These are phyloP conservation scores for Leucaena leucocephala DNA, from an alignment of 306 rosid genomes.

Conservation along the genomic window DNA sequence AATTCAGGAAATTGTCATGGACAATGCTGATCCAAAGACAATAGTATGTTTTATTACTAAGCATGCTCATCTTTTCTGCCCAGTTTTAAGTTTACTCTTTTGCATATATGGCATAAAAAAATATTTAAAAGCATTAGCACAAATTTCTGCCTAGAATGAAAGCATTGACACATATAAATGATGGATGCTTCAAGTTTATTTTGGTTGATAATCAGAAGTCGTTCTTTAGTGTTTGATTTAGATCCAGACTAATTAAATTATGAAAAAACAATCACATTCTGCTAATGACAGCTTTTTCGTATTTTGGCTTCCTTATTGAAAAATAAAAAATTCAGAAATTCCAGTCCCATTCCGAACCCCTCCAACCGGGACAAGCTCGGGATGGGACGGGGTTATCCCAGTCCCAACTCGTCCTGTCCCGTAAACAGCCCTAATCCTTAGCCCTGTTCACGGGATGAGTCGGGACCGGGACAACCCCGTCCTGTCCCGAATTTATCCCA, in stretches of 20 bases:
- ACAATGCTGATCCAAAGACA: conserved; percentile 56
- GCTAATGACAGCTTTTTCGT: conserved; percentile 18
- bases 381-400: no score
- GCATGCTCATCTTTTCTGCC: conserved; percentile 24
- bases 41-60: conserved; percentile 51
- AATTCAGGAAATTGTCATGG: conserved; percentile 74
- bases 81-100: conserved; percentile 9
- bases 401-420: no score
- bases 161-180: background rate
- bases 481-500: no score
- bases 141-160: background rate
- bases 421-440: no score
- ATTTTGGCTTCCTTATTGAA: conserved; percentile 49
- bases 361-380: no score
- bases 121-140: background rate
- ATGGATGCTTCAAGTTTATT: background rate
- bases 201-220: conserved; percentile 5
- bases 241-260: conserved; percentile 21
- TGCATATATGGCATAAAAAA: background rate
- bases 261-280: conserved; percentile 22
- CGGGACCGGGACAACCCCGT: no score
- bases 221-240: background rate
- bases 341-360: no score
- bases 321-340: no score
- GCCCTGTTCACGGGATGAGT: no score